A percentile compares a stretch with the other conserved stretches of the same genome.
phyloP scores from a whole-genome alignment of 2,329 filamentous ascomycete genomes.

The Helotiales sp. region DNA sequence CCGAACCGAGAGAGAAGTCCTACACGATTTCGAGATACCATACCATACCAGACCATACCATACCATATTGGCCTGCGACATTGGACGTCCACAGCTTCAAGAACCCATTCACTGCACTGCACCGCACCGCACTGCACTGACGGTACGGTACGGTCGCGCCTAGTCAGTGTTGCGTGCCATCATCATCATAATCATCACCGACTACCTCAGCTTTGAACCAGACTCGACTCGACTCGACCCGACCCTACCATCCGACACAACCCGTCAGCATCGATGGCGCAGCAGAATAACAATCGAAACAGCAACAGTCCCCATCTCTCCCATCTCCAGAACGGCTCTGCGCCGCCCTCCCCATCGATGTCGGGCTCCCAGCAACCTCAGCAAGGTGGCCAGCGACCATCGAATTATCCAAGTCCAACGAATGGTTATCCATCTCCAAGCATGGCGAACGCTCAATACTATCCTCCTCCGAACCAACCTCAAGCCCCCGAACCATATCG shows the following conservation, averaged over 20 bases:
- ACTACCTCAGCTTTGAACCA: background rate
- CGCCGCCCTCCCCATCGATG: slow-evolving; percentile 43
- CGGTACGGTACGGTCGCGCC: background rate
- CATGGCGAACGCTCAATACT: slow-evolving; percentile 52
- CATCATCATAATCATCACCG: background rate
- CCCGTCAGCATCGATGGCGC: slow-evolving; percentile 32
- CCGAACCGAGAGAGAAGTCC: background rate
- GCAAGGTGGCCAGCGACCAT: slow-evolving; percentile 35
- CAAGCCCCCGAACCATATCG: slow-evolving; percentile 49
- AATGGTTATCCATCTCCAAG: slow-evolving; percentile 51
- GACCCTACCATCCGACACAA: background rate
- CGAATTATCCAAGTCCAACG: slow-evolving; percentile 51
- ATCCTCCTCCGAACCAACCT: slow-evolving; percentile 47
- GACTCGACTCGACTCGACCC: background rate
- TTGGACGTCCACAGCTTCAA: background rate
- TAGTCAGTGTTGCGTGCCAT: slow-evolving; percentile 2
- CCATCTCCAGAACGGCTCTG: slow-evolving; percentile 41
- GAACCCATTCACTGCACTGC: slow-evolving; percentile 7
- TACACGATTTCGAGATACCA: background rate
- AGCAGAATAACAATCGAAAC: slow-evolving; percentile 27
- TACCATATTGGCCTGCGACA: too few species aligned
- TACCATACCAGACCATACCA: too few species aligned
- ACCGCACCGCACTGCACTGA: background rate
- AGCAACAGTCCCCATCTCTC: slow-evolving; percentile 37
- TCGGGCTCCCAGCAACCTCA: slow-evolving; percentile 40